These are phyloP conservation scores for Lachnellula cervina DNA, from an alignment of 2,329 filamentous ascomycete genomes.

Conservation along the genomic window DNA sequence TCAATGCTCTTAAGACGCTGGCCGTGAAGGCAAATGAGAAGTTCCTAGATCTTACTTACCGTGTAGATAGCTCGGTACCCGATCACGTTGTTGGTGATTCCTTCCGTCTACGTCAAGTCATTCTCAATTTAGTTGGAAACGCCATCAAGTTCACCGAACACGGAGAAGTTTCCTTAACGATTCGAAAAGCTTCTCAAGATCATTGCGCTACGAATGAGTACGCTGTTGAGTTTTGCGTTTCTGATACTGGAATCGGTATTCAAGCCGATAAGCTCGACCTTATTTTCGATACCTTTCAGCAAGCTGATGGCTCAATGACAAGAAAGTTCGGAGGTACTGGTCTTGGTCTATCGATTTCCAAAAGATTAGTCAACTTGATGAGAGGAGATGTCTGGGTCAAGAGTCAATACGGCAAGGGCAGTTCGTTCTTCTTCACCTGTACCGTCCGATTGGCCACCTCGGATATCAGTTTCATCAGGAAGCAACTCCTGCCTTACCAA, in stretches of 20 bases:
- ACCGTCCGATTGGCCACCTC: constrained; percentile 78
- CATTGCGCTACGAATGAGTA: constrained; percentile 71
- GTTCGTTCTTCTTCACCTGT: constrained; percentile 95
- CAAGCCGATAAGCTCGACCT: constrained; percentile 91
- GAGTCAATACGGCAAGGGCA: constrained; percentile 85
- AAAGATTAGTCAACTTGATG: constrained; percentile 92
- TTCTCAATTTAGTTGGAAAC: constrained; percentile 94
- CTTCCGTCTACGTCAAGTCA: constrained; percentile 93
- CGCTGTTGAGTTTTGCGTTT: constrained; percentile 91
- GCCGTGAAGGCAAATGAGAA: constrained; percentile 98
- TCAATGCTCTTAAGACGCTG: constrained; percentile 93
- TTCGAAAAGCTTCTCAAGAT: constrained; percentile 64
- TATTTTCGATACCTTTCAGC: constrained; percentile 98
- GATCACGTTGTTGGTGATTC: constrained; percentile 96
- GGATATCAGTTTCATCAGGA: constrained; percentile 71
- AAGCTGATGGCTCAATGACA: constrained; percentile 94
- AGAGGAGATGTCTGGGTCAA: constrained; percentile 94
- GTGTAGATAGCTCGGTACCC: constrained; percentile 87
- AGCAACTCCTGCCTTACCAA: constrained; percentile 84
- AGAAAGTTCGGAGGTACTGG: constrained; percentile 94
- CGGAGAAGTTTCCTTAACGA: constrained; percentile 92
- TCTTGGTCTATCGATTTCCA: constrained; percentile 89
- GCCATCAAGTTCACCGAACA: constrained; percentile 99
- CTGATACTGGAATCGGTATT: constrained; percentile 95
- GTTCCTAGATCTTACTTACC: constrained; percentile 85